Evolutionary conservation across 805 yeast species (phyloP).

Genomic region (Metschnikowia amazonensis): DNA sequence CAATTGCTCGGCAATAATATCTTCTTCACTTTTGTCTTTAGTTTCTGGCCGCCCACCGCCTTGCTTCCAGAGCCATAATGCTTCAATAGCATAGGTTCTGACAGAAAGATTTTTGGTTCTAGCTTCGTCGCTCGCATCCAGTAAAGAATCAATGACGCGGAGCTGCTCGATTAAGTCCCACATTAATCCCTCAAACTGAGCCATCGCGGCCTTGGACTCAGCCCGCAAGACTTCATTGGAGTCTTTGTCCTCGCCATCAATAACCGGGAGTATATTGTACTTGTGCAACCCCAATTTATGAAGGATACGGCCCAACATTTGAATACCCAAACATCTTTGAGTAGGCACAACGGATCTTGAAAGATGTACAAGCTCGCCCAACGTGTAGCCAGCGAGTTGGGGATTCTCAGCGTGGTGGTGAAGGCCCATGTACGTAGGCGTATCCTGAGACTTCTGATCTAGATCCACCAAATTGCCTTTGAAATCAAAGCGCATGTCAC

Average conservation of each 20-base stretch:
- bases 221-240: slow-evolving; percentile 36
- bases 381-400: slow-evolving; percentile 85
- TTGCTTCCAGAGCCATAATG: slow-evolving; percentile 82
- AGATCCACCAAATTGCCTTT: slow-evolving; percentile 69
- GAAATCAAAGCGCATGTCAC: slow-evolving; percentile 84
- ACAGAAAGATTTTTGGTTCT: slow-evolving; percentile 67
- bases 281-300: slow-evolving; percentile 71
- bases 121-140: slow-evolving; percentile 64
- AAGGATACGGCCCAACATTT: slow-evolving; percentile 80
- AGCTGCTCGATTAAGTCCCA: slow-evolving; percentile 70
- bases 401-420: slow-evolving; percentile 93
- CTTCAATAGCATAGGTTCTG: slow-evolving; percentile 80
- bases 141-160: slow-evolving; percentile 59
- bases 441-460: slow-evolving; percentile 22
- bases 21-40: slow-evolving; percentile 23
- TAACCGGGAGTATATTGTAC: slow-evolving; percentile 49
- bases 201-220: slow-evolving; percentile 29
- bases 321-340: slow-evolving; percentile 83
- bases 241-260: slow-evolving; percentile 28
- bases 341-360: slow-evolving; percentile 76
- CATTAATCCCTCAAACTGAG: slow-evolving; percentile 49
- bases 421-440: slow-evolving; percentile 63
- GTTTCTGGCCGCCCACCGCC: slow-evolving; percentile 38
- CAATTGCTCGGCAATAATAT: slow-evolving; percentile 23
- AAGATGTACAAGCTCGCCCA: slow-evolving; percentile 75